Base-by-base conservation (phyloP, 768 basidiomycete species). In the Tulasnella sp. region DNA sequence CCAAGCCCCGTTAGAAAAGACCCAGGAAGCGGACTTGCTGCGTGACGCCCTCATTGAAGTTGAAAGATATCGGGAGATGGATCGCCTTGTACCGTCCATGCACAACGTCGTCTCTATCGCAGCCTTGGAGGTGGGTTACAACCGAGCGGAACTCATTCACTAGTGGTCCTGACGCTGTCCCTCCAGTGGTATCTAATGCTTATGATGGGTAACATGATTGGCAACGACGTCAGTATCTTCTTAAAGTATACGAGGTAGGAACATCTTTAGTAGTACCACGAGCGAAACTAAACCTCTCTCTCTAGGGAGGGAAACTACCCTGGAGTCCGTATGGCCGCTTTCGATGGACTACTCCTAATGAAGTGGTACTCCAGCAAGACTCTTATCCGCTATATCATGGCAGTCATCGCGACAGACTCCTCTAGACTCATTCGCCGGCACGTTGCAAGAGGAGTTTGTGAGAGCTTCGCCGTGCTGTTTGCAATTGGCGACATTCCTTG, bases 41-140 rank as follows among this genome's bases (percentile, higher is more conserved):
- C 91, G 92, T 82, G 91, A 92, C 82, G 93, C 93, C 2, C 84
- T 92, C 71, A 88, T 91, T 27, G 95, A 97, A 84, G 90, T 98
- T 42, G 94, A 96, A 83, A 90, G 97, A 68, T 97, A 97, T 86
- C 92, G 95, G 79, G 94, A 92, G 83, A 95, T 98, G 92, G 98
- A 99, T 85, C 89, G 96, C 77, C 88, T 99, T 21, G 96, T 98
- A 79, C 96, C 98, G 12, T 97, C 97, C 1, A 91, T 92, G 73
- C 96, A 97, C 82, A 99, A 99, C 83, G 91, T 95, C 44, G 93
- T 99, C 38, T 97, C 98, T 0, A 89, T 94, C 74, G 95, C 98
- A 36, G 92, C 92, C 10, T 87, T 99, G 77, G 95, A 98, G 90
- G 96, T 97, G 80, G 80, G 90, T 85, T 8, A 12, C 48, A 24